These are phyloP conservation scores for Collybiopsis confluens DNA, from an alignment of 768 basidiomycete genomes.

Conservation along the genomic window DNA sequence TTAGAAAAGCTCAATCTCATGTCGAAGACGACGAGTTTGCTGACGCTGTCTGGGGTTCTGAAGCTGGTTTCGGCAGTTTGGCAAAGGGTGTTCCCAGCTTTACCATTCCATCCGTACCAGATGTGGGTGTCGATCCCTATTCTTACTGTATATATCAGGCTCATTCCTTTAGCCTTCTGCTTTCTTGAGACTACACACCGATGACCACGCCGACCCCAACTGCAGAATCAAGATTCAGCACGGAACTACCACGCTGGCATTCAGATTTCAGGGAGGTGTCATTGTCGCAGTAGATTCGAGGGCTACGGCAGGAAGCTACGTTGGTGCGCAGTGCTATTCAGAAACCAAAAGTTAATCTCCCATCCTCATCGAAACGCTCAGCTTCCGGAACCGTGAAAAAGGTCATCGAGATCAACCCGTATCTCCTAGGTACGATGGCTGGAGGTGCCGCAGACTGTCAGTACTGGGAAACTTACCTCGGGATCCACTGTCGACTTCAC, in stretches of 20 bases:
- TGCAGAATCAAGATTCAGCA: constrained; percentile 98
- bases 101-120: constrained; percentile 65
- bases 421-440: constrained; percentile 98
- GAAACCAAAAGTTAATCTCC: background rate
- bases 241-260: constrained; percentile 97
- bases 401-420: constrained; percentile 99
- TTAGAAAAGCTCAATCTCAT: constrained; percentile 43
- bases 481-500: constrained; percentile 94
- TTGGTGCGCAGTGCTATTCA: constrained; percentile 79
- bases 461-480: constrained; percentile 99
- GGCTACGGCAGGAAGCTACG: constrained; percentile 95
- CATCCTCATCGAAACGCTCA: constrained; percentile 29
- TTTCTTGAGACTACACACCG: constrained; percentile 91
- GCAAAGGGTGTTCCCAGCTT: constrained; percentile 71
- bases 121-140: constrained; percentile 47
- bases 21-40: constrained; percentile 62
- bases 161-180: constrained; percentile 86
- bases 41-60: constrained; percentile 77
- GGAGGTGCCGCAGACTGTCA: constrained; percentile 99
- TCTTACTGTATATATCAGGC: too few relatives aligned
- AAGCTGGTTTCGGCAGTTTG: constrained; percentile 76
- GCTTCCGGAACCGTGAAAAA: constrained; percentile 98
- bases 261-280: constrained; percentile 94
- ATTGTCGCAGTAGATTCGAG: constrained; percentile 99
- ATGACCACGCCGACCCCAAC: constrained; percentile 89